These are phyloP conservation scores for Casuarina glauca DNA, from an alignment of 306 rosid species.

Conservation along the genomic window DNA sequence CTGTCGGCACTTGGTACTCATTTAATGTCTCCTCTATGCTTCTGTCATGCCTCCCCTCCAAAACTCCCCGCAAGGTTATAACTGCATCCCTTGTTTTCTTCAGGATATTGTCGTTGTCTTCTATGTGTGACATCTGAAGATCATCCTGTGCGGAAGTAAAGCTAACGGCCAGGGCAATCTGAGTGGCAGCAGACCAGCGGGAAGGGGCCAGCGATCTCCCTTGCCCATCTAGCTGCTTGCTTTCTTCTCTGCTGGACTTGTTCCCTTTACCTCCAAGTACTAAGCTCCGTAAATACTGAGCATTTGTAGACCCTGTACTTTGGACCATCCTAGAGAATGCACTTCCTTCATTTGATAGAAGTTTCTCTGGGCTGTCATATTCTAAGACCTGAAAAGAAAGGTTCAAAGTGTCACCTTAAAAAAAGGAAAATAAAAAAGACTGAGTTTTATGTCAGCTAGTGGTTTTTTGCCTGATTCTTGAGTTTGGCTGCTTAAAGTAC, in stretches of 20 bases:
- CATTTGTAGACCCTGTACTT: slow-evolving; percentile 86
- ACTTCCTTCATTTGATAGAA: slow-evolving; percentile 54
- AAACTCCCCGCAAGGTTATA: slow-evolving; percentile 61
- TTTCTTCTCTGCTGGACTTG: slow-evolving; percentile 22
- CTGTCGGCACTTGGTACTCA: slow-evolving; percentile 45
- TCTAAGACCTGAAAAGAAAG: slow-evolving; percentile 58
- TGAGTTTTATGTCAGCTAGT: slow-evolving; percentile 17
- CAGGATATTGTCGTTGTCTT: slow-evolving; percentile 39
- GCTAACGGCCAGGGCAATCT: slow-evolving; percentile 66
- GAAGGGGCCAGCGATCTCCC: slow-evolving; percentile 42
- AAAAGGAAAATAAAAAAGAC: not conserved
- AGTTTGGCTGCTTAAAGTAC: not conserved
- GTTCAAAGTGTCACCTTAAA: slow-evolving; percentile 7
- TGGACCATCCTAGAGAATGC: slow-evolving; percentile 79
- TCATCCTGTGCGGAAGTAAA: slow-evolving; percentile 60
- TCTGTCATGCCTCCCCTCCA: slow-evolving; percentile 76
- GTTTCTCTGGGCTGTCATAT: slow-evolving; percentile 57
- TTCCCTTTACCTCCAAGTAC: slow-evolving; percentile 40
- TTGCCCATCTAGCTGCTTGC: slow-evolving; percentile 26
- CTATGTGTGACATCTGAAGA: slow-evolving; percentile 46
- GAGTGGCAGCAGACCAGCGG: slow-evolving; percentile 69
- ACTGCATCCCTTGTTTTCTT: slow-evolving; percentile 65
- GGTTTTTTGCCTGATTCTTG: not conserved
- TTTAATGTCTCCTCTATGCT: slow-evolving; percentile 50
- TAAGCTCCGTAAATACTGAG: slow-evolving; percentile 58